A percentile compares a stretch with the other conserved stretches of the same genome.
phyloP scores from a whole-genome alignment of 2,329 filamentous ascomycete genomes.

The Ophiostoma sp. region DNA sequence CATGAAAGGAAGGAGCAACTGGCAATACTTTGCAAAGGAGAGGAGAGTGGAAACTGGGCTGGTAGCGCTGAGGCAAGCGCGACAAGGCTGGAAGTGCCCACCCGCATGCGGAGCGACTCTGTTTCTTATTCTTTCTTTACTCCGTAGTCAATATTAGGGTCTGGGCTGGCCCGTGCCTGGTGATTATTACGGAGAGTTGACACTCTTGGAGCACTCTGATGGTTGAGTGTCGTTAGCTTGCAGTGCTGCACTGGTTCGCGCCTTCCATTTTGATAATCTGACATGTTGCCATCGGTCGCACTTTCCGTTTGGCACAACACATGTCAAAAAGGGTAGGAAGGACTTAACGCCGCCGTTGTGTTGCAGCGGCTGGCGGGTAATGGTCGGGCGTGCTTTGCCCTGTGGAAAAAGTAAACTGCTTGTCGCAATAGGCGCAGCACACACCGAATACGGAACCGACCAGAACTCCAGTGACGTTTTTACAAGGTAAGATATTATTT shows the following conservation, averaged over 20 bases:
- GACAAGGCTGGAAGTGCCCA: slow-evolving; percentile 20
- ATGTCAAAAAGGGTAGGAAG: not conserved
- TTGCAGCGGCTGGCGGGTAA: not conserved
- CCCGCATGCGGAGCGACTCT: not conserved
- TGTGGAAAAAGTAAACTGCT: not conserved
- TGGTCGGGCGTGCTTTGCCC: not conserved
- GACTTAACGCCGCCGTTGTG: not conserved
- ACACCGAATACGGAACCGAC: not conserved
- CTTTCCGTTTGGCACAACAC: not conserved
- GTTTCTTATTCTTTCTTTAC: not conserved
- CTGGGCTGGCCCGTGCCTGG: not conserved
- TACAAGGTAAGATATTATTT: too few relatives aligned
- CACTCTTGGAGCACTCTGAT: not conserved
- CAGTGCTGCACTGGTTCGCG: not conserved
- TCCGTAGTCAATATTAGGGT: not conserved
- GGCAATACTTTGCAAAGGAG: not conserved
- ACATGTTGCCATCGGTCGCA: not conserved
- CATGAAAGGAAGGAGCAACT: slow-evolving; percentile 9
- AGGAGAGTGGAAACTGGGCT: slow-evolving; percentile 5
- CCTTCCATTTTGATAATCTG: not conserved
- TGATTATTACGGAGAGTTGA: not conserved
- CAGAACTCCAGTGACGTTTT: not conserved
- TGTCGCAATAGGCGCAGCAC: not conserved
- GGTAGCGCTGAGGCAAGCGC: slow-evolving; percentile 21
- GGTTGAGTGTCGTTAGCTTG: not conserved